These are phyloP conservation scores for Colletotrichum lentis DNA, from an alignment of 2,329 filamentous ascomycete species.

Conservation along the genomic window DNA sequence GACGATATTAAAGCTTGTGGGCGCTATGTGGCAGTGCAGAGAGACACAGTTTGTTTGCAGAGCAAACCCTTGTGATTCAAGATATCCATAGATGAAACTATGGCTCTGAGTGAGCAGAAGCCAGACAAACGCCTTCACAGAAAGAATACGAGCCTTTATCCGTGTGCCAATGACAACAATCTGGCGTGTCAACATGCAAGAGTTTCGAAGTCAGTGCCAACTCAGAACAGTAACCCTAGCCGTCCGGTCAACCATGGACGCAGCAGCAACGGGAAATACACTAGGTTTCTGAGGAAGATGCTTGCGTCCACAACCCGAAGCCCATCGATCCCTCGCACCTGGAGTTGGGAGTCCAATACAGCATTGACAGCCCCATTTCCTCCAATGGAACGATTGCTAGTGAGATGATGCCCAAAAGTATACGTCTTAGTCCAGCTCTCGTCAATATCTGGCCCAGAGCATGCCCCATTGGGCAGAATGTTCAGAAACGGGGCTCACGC, in stretches of 20 bases:
- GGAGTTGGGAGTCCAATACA: conserved; percentile 65
- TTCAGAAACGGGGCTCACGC: conserved; percentile 39
- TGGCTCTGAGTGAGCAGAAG: neutral
- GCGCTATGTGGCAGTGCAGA: too few species aligned
- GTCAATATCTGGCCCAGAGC: conserved; percentile 52
- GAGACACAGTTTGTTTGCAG: neutral
- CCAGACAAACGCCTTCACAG: neutral
- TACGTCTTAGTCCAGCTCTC: conserved; percentile 52
- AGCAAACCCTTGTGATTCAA: neutral
- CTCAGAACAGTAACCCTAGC: conserved; percentile 45
- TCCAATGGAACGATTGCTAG: conserved; percentile 65
- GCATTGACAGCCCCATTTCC: conserved; percentile 61
- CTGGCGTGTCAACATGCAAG: neutral
- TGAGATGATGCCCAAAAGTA: conserved; percentile 66
- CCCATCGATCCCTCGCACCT: conserved; percentile 62
- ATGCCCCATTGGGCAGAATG: conserved; percentile 38
- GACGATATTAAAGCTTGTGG: too few species aligned
- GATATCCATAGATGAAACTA: too few species aligned
- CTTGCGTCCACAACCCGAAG: conserved; percentile 71
- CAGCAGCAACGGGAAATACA: conserved; percentile 57
- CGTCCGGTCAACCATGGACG: conserved; percentile 69
- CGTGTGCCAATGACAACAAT: neutral
- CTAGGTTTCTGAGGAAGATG: conserved; percentile 62
- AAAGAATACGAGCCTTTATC: neutral
- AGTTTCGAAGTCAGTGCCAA: neutral